Evolutionary conservation across 495 filamentous ascomycete species (phyloP).

Genomic region (Aspergillus panamensis): DNA sequence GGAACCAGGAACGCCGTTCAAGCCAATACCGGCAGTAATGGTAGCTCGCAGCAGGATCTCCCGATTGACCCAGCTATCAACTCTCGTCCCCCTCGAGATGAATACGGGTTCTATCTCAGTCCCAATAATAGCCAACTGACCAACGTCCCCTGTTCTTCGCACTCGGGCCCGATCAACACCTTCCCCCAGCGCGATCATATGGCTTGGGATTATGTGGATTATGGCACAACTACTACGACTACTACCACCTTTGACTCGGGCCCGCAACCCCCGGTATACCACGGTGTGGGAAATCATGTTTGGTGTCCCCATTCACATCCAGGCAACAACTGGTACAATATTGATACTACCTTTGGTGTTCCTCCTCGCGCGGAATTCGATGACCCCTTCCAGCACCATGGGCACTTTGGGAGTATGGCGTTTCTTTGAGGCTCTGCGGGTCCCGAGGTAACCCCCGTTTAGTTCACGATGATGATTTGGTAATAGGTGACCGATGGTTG

Average conservation of each 20-base stretch:
- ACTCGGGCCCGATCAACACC: neutral
- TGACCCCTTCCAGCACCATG: neutral
- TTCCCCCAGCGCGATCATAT: neutral
- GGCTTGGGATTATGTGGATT: neutral
- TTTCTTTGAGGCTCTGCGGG: constrained; percentile 1
- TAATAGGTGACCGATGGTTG: too few species aligned
- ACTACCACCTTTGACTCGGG: neutral
- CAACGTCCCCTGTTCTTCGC: neutral
- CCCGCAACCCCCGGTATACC: too few species aligned
- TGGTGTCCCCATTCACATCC: neutral
- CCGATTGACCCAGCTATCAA: neutral
- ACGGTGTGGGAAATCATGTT: too few species aligned
- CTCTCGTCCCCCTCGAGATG: neutral
- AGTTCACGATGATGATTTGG: too few species aligned
- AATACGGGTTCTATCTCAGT: neutral
- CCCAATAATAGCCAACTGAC: neutral
- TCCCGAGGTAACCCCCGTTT: neutral
- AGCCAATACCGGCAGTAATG: neutral
- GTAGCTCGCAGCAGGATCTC: neutral
- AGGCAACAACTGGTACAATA: neutral
- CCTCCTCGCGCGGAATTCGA: neutral
- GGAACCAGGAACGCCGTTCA: neutral
- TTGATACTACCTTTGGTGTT: constrained; percentile 2
- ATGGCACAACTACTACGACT: neutral
- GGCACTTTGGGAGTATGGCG: neutral